phyloP scores from a whole-genome alignment of 1,284 basidiomycete genomes.

The Ganoderma lingzhi region DNA sequence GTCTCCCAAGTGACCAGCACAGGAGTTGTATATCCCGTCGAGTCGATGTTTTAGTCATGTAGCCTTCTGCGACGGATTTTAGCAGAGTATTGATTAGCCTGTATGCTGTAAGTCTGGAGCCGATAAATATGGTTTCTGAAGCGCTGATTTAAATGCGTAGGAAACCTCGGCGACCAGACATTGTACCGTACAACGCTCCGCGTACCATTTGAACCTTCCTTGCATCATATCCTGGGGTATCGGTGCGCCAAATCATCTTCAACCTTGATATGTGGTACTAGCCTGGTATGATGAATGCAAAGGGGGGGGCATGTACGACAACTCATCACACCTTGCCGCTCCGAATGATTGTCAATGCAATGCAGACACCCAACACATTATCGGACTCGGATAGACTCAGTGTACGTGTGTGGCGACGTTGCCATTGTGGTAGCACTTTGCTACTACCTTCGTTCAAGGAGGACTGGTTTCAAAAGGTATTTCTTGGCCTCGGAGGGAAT shows the following conservation, averaged over 20 bases:
- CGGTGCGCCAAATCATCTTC: neutral
- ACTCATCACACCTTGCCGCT: neutral
- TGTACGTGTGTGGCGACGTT: neutral
- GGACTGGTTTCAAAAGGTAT: neutral
- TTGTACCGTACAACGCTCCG: neutral
- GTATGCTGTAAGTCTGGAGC: neutral
- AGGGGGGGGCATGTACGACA: neutral
- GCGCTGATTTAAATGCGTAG: neutral
- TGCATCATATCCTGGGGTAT: neutral
- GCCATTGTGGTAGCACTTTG: neutral
- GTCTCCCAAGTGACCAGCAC: neutral
- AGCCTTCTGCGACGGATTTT: neutral
- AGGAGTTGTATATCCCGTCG: neutral
- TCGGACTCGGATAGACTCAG: too few species aligned
- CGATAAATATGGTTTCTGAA: neutral
- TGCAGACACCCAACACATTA: too few species aligned
- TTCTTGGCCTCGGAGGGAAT: neutral
- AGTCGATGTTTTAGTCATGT: neutral
- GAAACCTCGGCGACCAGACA: neutral
- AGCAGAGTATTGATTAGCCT: too few species aligned
- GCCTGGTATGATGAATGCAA: too few species aligned
- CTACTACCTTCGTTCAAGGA: neutral
- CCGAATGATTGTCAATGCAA: too few species aligned
- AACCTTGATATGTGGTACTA: too few species aligned
- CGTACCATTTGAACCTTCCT: neutral